These are phyloP conservation scores for Phialophora chinensis DNA, from an alignment of 2,329 filamentous ascomycete genomes.

Conservation along the genomic window DNA sequence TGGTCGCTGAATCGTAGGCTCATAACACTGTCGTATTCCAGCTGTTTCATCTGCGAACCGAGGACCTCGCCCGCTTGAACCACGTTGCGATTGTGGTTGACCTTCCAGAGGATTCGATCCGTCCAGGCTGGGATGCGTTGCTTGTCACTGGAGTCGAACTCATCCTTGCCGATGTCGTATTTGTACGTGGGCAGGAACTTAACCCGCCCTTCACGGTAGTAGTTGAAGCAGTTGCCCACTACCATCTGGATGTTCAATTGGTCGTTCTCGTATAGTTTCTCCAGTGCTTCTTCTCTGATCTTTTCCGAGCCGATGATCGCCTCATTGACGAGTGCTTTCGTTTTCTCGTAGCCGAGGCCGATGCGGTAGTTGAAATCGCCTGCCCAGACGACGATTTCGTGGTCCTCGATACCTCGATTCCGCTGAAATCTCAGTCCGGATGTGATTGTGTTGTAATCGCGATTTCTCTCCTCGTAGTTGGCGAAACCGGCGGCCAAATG, in stretches of 20 bases:
- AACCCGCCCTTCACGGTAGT: constrained; percentile 88
- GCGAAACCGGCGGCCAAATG: constrained; percentile 95
- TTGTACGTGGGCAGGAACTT: constrained; percentile 94
- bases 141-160: constrained; percentile 92
- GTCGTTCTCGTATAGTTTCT: constrained; percentile 41
- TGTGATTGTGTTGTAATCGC: constrained; percentile 88
- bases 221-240: constrained; percentile 84
- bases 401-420: constrained; percentile 88
- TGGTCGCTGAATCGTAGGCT: constrained; percentile 91
- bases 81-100: constrained; percentile 34
- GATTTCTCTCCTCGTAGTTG: constrained; percentile 95
- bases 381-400: constrained; percentile 90
- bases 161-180: constrained; percentile 85
- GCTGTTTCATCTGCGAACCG: constrained; percentile 79
- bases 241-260: constrained; percentile 96
- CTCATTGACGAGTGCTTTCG: constrained; percentile 73
- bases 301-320: constrained; percentile 80
- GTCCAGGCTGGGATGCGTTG: constrained; percentile 96
- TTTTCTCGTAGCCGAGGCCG: constrained; percentile 77
- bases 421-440: constrained; percentile 87
- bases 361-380: constrained; percentile 99
- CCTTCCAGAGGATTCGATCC: constrained; percentile 84
- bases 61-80: constrained; percentile 32
- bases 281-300: constrained; percentile 65
- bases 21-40: constrained; percentile 82